These are phyloP conservation scores for Purpureocillium lavendulum DNA, from an alignment of 2,329 filamentous ascomycete genomes.

Conservation along the genomic window DNA sequence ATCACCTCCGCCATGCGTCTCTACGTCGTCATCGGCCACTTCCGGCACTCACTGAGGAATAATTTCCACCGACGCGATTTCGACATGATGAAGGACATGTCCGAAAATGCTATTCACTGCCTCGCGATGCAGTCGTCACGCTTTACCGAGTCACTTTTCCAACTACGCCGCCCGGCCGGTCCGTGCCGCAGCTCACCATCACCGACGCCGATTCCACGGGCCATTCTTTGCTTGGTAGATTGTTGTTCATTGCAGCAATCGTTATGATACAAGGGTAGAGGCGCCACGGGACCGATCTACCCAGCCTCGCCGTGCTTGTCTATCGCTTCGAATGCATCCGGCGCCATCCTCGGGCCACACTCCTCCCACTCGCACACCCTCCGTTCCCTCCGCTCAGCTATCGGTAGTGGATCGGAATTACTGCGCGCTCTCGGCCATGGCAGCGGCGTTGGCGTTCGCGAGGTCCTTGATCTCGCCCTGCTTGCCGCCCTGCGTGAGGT, in stretches of 20 bases:
- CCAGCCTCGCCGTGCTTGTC: slow-evolving; percentile 12
- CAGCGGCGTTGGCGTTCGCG: slow-evolving; percentile 42
- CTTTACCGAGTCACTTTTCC: no score
- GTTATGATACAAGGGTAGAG: slow-evolving; percentile 23
- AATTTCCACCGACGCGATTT: no score
- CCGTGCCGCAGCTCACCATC: no score
- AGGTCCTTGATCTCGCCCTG: slow-evolving; percentile 78
- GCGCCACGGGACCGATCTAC: slow-evolving; percentile 14
- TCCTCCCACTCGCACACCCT: not conserved
- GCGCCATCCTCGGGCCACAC: not conserved
- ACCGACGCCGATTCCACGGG: no score
- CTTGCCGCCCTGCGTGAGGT: slow-evolving; percentile 75
- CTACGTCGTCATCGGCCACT: no score
- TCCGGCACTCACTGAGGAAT: no score
- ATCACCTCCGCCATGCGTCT: no score
- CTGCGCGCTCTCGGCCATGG: slow-evolving; percentile 27
- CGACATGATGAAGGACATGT: no score
- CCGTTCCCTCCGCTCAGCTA: not conserved
- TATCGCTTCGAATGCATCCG: slow-evolving; percentile 8
- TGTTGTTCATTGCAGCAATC: slow-evolving; percentile 22
- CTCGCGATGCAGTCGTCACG: no score
- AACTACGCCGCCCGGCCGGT: no score
- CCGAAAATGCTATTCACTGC: no score
- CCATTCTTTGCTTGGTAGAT: slow-evolving; percentile 6
- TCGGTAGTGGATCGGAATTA: slow-evolving; percentile 12